A percentile compares a stretch with the other conserved stretches of the same genome.
Conservation (phyloP, 768 basidiomycete genomes). For the Mycena rosella region DNA sequence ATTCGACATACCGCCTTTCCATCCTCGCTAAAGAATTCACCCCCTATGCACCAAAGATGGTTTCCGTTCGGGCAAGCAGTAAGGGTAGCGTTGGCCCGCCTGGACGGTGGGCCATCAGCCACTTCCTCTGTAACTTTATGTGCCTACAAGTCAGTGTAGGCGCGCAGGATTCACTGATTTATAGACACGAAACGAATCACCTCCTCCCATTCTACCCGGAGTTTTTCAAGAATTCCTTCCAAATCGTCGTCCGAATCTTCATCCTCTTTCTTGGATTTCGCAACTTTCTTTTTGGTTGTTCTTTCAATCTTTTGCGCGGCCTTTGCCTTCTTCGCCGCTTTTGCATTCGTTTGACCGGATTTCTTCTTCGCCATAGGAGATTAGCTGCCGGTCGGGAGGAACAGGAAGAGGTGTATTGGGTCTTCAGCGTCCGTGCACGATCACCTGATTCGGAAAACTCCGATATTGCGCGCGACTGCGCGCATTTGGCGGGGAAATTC, state of each 20-base stretch:
- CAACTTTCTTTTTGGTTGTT: slow-evolving; percentile 76
- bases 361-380: slow-evolving; percentile 70
- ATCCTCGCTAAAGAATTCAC: slow-evolving; percentile 91
- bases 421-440: too few species aligned
- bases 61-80: slow-evolving; percentile 85
- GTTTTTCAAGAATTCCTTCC: slow-evolving; percentile 86
- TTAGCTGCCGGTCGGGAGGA: too few species aligned
- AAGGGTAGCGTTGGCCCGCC: slow-evolving; percentile 87
- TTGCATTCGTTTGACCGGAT: slow-evolving; percentile 58
- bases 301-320: slow-evolving; percentile 75
- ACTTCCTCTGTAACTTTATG: slow-evolving; percentile 90
- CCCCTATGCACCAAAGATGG: slow-evolving; percentile 87
- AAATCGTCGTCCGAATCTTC: slow-evolving; percentile 76
- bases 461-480: too few species aligned
- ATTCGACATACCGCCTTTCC: slow-evolving; percentile 71
- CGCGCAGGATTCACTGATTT: too few species aligned
- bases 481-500: too few species aligned
- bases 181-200: too few species aligned
- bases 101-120: slow-evolving; percentile 83
- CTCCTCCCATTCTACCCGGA: slow-evolving; percentile 86
- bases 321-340: slow-evolving; percentile 77
- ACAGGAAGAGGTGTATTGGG: too few species aligned
- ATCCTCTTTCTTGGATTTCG: slow-evolving; percentile 56
- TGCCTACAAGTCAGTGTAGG: slow-evolving; percentile 41
- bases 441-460: too few species aligned